phyloP scores from a whole-genome alignment of 2,329 filamentous ascomycete species.

The Arthroderma uncinatum region DNA sequence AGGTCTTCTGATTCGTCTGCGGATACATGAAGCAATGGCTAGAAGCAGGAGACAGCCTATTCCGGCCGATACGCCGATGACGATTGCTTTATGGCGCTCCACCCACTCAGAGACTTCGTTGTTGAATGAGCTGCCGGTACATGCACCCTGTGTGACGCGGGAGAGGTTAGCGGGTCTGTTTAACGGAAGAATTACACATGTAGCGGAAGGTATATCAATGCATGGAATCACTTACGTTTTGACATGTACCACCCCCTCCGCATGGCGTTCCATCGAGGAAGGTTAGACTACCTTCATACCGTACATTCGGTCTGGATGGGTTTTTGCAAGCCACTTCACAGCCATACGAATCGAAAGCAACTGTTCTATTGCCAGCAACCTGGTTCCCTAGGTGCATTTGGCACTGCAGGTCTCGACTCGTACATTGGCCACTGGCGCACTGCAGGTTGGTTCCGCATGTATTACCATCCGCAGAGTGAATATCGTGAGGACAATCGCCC shows the following conservation, averaged over 20 bases:
- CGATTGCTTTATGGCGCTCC: conserved; percentile 60
- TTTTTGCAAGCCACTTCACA: conserved; percentile 70
- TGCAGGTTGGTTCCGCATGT: conserved; percentile 57
- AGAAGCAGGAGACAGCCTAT: conserved; percentile 64
- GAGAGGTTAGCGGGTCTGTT: conserved; percentile 6
- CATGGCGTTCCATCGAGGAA: conserved; percentile 89
- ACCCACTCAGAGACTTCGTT: conserved; percentile 69
- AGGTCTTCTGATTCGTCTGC: conserved; percentile 44
- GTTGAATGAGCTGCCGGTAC: conserved; percentile 56
- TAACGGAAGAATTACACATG: background rate
- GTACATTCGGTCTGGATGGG: conserved; percentile 52
- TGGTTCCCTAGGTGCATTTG: conserved; percentile 68
- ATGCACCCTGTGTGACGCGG: conserved; percentile 47
- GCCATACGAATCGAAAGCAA: conserved; percentile 60
- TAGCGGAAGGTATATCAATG: background rate
- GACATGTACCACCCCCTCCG: conserved; percentile 65
- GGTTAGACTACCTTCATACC: conserved; percentile 65
- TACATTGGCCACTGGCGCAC: conserved; percentile 91
- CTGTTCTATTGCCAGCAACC: conserved; percentile 63
- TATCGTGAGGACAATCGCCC: conserved; percentile 63
- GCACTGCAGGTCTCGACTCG: conserved; percentile 81
- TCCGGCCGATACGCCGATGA: conserved; percentile 65
- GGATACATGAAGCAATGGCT: conserved; percentile 55
- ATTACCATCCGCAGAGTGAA: conserved; percentile 56
- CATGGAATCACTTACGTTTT: conserved; percentile 43